Conservation (phyloP, 768 basidiomycete species). For the Melanogaster broomeanus region DNA sequence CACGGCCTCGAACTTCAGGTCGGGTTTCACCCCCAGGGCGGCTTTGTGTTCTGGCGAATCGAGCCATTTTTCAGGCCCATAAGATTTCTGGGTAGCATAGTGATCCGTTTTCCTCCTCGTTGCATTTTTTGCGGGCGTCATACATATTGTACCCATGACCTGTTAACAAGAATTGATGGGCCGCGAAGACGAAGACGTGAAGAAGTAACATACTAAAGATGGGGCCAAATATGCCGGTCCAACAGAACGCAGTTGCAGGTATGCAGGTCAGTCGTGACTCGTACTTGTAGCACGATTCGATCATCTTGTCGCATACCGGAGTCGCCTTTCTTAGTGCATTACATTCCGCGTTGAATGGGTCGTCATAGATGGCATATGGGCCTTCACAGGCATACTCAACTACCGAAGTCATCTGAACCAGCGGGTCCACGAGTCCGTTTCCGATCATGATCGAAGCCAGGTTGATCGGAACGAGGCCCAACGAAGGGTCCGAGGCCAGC, state of each 20-base stretch:
- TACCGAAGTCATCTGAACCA: conserved; percentile 45
- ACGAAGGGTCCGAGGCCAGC: conserved; percentile 15
- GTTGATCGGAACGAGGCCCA: conserved; percentile 36
- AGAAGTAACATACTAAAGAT: background rate
- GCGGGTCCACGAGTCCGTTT: conserved; percentile 47
- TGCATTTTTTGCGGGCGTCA: conserved; percentile 48
- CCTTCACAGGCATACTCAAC: conserved; percentile 44
- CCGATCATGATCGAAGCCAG: conserved; percentile 50
- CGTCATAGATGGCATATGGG: conserved; percentile 44
- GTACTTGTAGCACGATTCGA: conserved; percentile 41
- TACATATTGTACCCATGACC: conserved; percentile 49
- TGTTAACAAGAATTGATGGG: background rate
- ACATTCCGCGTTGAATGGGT: conserved; percentile 44
- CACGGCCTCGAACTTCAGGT: conserved; percentile 36
- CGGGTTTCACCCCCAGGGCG: conserved; percentile 40
- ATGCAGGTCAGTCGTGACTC: conserved; percentile 36
- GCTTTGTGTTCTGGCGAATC: conserved; percentile 49
- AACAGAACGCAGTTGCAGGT: conserved; percentile 44
- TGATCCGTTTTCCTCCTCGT: conserved; percentile 37
- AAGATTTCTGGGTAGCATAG: conserved; percentile 43
- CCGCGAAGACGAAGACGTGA: background rate
- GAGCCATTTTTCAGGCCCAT: conserved; percentile 54
- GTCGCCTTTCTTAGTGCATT: conserved; percentile 37
- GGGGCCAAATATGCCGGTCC: conserved; percentile 30
- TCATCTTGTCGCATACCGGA: conserved; percentile 43